These are phyloP conservation scores for Boletus sp. DNA, from an alignment of 768 basidiomycete genomes.

Conservation along the genomic window DNA sequence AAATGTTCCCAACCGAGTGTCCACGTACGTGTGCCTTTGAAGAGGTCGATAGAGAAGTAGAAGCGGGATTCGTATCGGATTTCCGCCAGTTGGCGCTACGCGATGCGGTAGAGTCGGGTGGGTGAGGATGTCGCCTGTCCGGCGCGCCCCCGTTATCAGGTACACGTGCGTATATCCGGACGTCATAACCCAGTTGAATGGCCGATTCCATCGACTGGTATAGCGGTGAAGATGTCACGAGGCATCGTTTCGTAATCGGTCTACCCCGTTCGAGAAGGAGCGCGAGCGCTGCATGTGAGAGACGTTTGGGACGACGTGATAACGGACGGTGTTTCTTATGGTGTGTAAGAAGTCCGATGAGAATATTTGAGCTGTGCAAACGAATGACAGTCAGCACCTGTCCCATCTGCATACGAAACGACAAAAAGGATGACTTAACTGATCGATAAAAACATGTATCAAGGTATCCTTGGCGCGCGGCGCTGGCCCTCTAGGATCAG, in stretches of 20 bases:
- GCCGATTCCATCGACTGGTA: conserved; percentile 80
- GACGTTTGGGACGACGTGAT: conserved; percentile 43
- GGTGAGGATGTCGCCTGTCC: conserved; percentile 40
- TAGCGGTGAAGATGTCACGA: conserved; percentile 79
- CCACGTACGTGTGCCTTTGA: conserved; percentile 15
- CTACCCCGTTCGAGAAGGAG: conserved; percentile 83
- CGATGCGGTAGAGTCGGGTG: conserved; percentile 11
- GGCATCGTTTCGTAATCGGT: conserved; percentile 67
- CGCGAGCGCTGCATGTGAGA: conserved; percentile 77
- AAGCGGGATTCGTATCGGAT: conserved; percentile 10
- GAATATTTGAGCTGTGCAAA: conserved; percentile 72
- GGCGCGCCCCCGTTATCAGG: conserved; percentile 65
- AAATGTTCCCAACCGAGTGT: conserved; percentile 21
- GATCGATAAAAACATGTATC: conserved; percentile 45
- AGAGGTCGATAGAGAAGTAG: neutral
- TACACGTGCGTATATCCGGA: conserved; percentile 66
- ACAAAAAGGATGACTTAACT: conserved; percentile 33
- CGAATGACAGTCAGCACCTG: conserved; percentile 10
- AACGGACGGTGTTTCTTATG: conserved; percentile 50
- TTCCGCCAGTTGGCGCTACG: conserved; percentile 24
- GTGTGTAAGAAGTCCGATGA: conserved; percentile 77
- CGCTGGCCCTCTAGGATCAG: conserved; percentile 34
- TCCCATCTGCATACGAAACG: neutral
- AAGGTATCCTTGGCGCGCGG: conserved; percentile 31
- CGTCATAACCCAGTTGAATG: conserved; percentile 71